Base-by-base conservation (phyloP, 768 basidiomycete genomes). In the Amanita pseudoporphyria region DNA sequence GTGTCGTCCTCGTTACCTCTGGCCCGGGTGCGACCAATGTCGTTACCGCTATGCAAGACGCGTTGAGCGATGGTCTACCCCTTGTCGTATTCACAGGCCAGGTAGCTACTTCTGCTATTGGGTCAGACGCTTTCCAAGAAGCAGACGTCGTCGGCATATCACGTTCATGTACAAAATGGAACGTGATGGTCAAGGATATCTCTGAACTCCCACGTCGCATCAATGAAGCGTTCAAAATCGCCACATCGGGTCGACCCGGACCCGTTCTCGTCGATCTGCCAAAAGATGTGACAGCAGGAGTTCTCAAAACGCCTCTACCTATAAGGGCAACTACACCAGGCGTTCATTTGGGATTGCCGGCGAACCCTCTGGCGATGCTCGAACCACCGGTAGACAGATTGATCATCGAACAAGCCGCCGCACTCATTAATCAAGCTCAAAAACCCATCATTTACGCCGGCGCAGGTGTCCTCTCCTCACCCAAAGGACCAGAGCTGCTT, bases 181-280 rank as follows among this genome's bases (percentile, higher is more conserved):
- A 99, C 62, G 95, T 99, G 53, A 95, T 98, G 93, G 90, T 98
- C 45, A 98, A 97, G 67, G 94, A 94, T 61, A 90, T 98, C 52
- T 66, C 87, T 10, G 96, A 98, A 66, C 76, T 98, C 2, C 96
- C 96, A 12, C 73, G 95, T 37, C 77, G 96, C 52, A 95, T 98
- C 62, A 98, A 97, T 63, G 96, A 99, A 66, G 96, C 96, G 0
- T 98, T 99, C 80, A 96, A 97, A 67, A 98, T 99, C 55, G 96
- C 96, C 12, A 94, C 91, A 1, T 89, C 92, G 6, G 96, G 96
- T 1, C 82, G 96, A 24, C 96, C 96, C 1, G 96, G 96, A 1
- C 96, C 96, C 44, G 96, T 98, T 42, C 83, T 99, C 53, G 94
- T 99, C 53, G 96, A 99, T 62, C 75, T 99, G 16, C 96, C 96